These are phyloP conservation scores for Jimgerdemannia flammicorona DNA, from an alignment of 192 early-diverging fungal species.

Conservation along the genomic window DNA sequence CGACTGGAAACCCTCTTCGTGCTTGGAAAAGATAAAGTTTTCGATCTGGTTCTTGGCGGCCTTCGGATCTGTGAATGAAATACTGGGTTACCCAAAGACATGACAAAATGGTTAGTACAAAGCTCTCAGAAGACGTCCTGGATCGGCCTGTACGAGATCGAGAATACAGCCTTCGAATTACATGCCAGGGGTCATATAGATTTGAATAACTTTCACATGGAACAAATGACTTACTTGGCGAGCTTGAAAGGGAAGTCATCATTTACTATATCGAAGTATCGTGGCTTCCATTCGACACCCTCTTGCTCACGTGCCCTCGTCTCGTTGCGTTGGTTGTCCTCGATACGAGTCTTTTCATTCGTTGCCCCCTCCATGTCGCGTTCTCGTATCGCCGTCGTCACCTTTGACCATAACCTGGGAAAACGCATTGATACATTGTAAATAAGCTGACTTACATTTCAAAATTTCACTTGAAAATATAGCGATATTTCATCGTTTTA, in stretches of 20 bases:
- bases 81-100: background rate
- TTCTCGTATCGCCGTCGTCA: slow-evolving; percentile 64
- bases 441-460: background rate
- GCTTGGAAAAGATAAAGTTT: background rate
- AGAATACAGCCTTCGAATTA: background rate
- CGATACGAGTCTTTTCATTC: slow-evolving; percentile 63
- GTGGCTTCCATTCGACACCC: slow-evolving; percentile 51
- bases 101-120: background rate
- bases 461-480: background rate
- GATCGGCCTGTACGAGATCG: too few relatives aligned
- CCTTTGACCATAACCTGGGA: slow-evolving; percentile 62
- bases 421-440: background rate
- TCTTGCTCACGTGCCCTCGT: slow-evolving; percentile 49
- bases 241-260: background rate
- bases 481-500: background rate
- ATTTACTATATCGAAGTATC: slow-evolving; percentile 49
- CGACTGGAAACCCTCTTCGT: background rate
- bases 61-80: background rate
- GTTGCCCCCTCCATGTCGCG: slow-evolving; percentile 69
- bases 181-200: background rate
- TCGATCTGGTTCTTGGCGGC: background rate
- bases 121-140: too few relatives aligned
- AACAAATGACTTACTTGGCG: background rate
- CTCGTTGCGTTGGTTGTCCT: slow-evolving; percentile 66
- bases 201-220: background rate